Evolutionary conservation across 805 yeast species (phyloP), one percentile per base, ranked within the genome.

Genomic region (Myxozyma vanderwaltii): DNA sequence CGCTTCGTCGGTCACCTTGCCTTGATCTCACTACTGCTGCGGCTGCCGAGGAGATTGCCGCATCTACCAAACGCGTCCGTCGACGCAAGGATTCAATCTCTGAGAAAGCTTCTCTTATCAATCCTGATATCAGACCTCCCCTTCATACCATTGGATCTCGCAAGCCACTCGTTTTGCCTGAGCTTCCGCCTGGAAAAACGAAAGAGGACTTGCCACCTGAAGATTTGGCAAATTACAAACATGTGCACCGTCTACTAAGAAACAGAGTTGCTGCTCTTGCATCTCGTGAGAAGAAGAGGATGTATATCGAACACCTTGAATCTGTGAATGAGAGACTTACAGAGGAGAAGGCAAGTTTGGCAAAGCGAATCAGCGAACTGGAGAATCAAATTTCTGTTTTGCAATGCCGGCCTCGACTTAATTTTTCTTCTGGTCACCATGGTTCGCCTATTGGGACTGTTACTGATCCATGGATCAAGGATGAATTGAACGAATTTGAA

Each of bases 211-310:
- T 62, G n/a, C 53, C 40, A 2, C 65, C 65, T 8, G 65, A 61
- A 12, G 63, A 59, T 8, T 46, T 62, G 24, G 65, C 63, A 26
- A 45, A 62, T 26, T 62, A 59, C 43, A 62, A 62, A 50, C 65
- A 62, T 31, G 61, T 59, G 17, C 64, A 54, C 15, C 53, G 65
- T 3, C 40, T 62, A 35, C 38, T 62, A 46, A 54, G 65, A 17
- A 62, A 62, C n/a, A 56, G 65, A 7, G 58, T 62, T 21, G 65
- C 65, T 19, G 65, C 65, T 13, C 45, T 62, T 15, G 64, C 65
- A 17, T 62, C 65, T 3, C 44, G 65, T 15, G 65, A 62, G 51
- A 62, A 62, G 55, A 58, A 58, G 48, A 31, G 61, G 15, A 39
- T 62, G 50, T 62, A 59, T 24, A 60, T 59, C 19, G 65, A 59